Evolutionary conservation across 2,329 filamentous ascomycete species (phyloP).

Genomic region (Colletotrichum zoysiae): DNA sequence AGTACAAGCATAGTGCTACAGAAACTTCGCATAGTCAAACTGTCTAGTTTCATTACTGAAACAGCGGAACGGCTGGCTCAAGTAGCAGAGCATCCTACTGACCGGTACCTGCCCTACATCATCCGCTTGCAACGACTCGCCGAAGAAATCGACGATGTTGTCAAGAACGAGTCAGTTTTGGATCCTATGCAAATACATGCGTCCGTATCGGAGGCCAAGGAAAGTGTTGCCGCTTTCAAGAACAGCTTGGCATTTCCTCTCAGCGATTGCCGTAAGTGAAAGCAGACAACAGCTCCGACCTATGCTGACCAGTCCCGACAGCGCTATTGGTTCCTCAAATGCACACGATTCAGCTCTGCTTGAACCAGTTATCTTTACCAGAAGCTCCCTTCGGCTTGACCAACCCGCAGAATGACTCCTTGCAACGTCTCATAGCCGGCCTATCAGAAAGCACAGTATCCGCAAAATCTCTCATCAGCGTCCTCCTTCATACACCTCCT

Average conservation of each 20-base stretch:
- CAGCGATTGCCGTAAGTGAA: constrained; percentile 49
- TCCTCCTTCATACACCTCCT: constrained; percentile 46
- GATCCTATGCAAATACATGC: constrained; percentile 38
- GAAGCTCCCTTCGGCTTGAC: constrained; percentile 46
- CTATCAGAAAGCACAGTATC: constrained; percentile 50
- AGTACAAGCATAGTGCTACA: constrained; percentile 49
- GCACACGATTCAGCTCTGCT: constrained; percentile 48
- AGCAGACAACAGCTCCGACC: accelerated
- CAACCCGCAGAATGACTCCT: constrained; percentile 44
- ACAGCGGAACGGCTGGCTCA: constrained; percentile 44
- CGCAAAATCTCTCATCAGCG: constrained; percentile 48
- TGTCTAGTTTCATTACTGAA: constrained; percentile 47
- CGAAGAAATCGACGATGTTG: constrained; percentile 48
- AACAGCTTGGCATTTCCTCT: constrained; percentile 46
- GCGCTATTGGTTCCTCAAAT: constrained; percentile 48
- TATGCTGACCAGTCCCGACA: constrained; percentile 13
- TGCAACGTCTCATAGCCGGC: constrained; percentile 45
- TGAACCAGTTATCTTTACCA: constrained; percentile 48
- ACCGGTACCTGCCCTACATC: constrained; percentile 49
- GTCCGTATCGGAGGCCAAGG: constrained; percentile 31
- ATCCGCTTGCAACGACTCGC: constrained; percentile 49
- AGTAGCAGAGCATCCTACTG: constrained; percentile 40
- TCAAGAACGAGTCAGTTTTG: constrained; percentile 38
- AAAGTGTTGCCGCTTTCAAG: constrained; percentile 43
- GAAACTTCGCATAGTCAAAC: constrained; percentile 48